phyloP scores from a whole-genome alignment of 1,284 basidiomycete genomes.

The Irpex sp. region DNA sequence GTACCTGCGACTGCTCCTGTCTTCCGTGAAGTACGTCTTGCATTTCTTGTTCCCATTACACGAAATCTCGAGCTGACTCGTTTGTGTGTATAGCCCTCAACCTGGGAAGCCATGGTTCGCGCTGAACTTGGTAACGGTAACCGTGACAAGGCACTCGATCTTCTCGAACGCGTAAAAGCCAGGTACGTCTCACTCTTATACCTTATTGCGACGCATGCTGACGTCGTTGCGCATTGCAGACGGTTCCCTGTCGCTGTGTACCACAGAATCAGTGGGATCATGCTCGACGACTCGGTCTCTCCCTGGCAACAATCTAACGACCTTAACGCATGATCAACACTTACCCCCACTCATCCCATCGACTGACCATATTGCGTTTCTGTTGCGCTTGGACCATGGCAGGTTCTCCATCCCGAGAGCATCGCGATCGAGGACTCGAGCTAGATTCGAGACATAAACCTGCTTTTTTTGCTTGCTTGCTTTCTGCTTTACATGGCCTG shows the following conservation, averaged over 20 bases:
- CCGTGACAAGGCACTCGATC: constrained; percentile 61
- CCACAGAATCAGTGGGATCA: constrained; percentile 39
- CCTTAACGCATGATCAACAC: background rate
- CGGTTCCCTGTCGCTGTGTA: constrained; percentile 58
- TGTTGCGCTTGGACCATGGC: background rate
- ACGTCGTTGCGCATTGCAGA: constrained; percentile 32
- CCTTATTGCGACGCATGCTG: background rate
- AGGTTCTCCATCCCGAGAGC: too few relatives aligned
- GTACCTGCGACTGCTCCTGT: constrained; percentile 51
- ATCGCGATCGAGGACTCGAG: background rate
- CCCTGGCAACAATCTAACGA: constrained; percentile 5
- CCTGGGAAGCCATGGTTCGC: constrained; percentile 94
- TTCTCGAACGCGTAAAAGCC: constrained; percentile 75
- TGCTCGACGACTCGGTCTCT: constrained; percentile 25
- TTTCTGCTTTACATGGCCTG: background rate
- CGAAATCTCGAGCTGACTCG: background rate
- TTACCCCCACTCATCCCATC: background rate
- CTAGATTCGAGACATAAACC: background rate
- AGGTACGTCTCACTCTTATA: constrained; percentile 43
- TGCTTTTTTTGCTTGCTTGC: background rate
- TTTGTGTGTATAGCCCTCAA: constrained; percentile 57
- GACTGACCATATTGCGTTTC: background rate
- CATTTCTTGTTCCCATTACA: background rate
- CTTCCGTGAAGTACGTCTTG: constrained; percentile 79
- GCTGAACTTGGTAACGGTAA: constrained; percentile 84